Evolutionary conservation across 208 protist genomes (phyloP), one percentile per base, ranked within the genome.

Genomic region (Trypanosoma lewisi): DNA sequence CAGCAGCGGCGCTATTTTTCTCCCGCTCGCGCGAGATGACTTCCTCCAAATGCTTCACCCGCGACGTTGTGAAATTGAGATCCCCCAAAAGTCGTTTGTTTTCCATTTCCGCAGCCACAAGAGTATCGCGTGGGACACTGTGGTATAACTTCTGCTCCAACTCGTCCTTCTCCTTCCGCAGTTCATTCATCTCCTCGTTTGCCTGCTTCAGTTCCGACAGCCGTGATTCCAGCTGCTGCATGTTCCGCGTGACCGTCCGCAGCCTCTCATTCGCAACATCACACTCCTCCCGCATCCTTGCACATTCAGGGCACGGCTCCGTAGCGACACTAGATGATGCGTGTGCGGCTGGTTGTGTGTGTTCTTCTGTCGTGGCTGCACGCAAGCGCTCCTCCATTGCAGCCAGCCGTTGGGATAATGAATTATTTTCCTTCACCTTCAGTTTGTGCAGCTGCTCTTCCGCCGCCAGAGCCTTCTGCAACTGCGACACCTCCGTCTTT

Each of bases 381-480:
- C 75, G 70, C 11, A 90, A 55, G 39, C 67, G 56, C 31, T 55
- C 62, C 50, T 78, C 47, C 42, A 69, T 25, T 23, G 63, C 66
- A 21, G 36, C 69, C 27, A 78, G 8, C 12, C 44, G 51, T 28
- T 57, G 37, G 2, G 19, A 31, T 9, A 79, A 55, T 0, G 28
- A 54, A 5, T 66, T 56, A 44, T 70, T 78, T 51, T 84, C 78
- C 19, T 53, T 21, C 41, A 57, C 70, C 59, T 82, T 85, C 27
- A 87, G 56, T 34, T 34, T 31, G 54, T 76, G 68, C 49, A 91
- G 72, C n/a, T 73, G 69, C 63, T 89, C 65, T 52, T 84, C 70
- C 28, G 78, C 72, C 4, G 59, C 63, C n/a, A 91, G 36, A n/a
- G 73, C 37, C 33, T 80, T 55, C 12, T 64, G 72, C 9, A 84